These are phyloP conservation scores for Blastobotrys ciferrii DNA, from an alignment of 1,139 yeast genomes.

Conservation along the genomic window DNA sequence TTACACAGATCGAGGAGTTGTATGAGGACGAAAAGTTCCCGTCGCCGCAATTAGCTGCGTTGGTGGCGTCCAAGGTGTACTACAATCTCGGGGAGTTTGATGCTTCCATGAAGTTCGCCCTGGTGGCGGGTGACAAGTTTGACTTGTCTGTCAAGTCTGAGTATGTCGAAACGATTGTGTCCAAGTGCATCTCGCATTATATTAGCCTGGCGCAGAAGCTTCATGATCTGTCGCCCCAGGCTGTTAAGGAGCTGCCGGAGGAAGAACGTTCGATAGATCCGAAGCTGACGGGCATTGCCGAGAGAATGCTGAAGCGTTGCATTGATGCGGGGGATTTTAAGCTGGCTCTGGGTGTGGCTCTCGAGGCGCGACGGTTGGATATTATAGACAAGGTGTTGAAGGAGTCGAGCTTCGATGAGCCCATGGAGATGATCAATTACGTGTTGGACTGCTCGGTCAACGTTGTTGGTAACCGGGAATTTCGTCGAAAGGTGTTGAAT, in stretches of 20 bases:
- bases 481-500: conserved; percentile 63
- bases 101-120: conserved; percentile 82
- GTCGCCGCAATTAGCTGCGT: conserved; percentile 80
- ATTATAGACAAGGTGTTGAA: conserved; percentile 64
- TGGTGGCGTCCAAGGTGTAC: conserved; percentile 90
- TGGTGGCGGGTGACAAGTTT: conserved; percentile 79
- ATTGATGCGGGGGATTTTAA: conserved; percentile 66
- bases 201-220: conserved; percentile 60
- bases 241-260: conserved; percentile 21
- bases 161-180: conserved; percentile 88
- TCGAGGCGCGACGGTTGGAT: conserved; percentile 86
- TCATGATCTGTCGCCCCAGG: conserved; percentile 42
- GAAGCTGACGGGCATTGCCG: conserved; percentile 68
- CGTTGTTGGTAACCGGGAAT: conserved; percentile 60
- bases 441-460: conserved; percentile 73
- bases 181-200: conserved; percentile 86
- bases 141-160: conserved; percentile 66
- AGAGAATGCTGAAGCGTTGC: conserved; percentile 82
- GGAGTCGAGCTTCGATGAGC: conserved; percentile 34
- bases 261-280: conserved; percentile 48
- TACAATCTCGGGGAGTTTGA: conserved; percentile 94
- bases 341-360: conserved; percentile 85
- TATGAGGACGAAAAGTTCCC: conserved; percentile 82
- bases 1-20: conserved; percentile 81
- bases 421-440: conserved; percentile 63